Conservation (phyloP, 805 yeast species). For the Suhomyces faveliae region DNA sequence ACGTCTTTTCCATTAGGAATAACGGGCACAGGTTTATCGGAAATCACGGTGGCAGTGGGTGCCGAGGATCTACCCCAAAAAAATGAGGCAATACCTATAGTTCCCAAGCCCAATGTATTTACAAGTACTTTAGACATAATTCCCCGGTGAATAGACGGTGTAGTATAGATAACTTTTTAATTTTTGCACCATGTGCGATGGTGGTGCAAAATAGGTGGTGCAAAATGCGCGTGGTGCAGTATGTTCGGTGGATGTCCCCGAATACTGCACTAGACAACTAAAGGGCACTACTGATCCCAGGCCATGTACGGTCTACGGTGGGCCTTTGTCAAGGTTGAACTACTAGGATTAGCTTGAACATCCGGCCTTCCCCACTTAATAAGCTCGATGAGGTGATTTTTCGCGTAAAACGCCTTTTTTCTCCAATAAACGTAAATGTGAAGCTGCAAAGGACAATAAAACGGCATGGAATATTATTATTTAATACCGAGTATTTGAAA, state of each 20-base stretch:
- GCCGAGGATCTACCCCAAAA: conserved; percentile 38
- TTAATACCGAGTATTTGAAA: too few relatives aligned
- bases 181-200: conserved; percentile 1
- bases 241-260: too few relatives aligned
- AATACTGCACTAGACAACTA: too few relatives aligned
- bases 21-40: conserved; percentile 10
- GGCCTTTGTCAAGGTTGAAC: too few relatives aligned
- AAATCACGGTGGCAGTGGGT: conserved; percentile 13
- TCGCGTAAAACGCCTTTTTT: not conserved
- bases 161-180: not conserved
- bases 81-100: conserved; percentile 39
- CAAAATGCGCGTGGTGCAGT: too few relatives aligned
- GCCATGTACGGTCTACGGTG: too few relatives aligned
- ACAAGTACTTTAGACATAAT: conserved; percentile 23
- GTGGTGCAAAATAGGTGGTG: not conserved
- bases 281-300: too few relatives aligned
- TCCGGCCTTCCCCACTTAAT: too few relatives aligned
- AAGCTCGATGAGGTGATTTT: not conserved
- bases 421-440: too few relatives aligned
- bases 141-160: not conserved
- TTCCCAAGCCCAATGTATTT: conserved; percentile 34
- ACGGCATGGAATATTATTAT: too few relatives aligned
- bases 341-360: too few relatives aligned
- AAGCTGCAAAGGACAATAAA: too few relatives aligned
- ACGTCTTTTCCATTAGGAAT: conserved; percentile 6